Percentiles rank a stretch among this genome's conserved stretches.
These are phyloP conservation scores for Ophiostoma montium DNA, from an alignment of 2,329 filamentous ascomycete genomes.

Conservation along the genomic window DNA sequence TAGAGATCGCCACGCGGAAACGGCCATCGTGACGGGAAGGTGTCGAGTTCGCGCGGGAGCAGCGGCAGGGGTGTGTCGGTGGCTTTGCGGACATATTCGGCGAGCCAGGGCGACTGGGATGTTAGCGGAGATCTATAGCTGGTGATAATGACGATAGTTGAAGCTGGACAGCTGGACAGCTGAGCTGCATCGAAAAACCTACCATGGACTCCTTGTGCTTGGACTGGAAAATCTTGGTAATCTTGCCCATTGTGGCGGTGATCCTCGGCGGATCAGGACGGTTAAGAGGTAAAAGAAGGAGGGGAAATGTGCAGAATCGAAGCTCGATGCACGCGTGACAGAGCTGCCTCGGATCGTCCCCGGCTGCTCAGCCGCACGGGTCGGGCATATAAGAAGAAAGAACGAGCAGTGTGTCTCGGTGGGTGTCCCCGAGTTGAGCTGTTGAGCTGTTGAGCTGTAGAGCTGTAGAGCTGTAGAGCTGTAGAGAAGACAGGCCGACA, in stretches of 20 bases:
- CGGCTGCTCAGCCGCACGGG: conserved; percentile 3
- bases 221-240: conserved; percentile 50
- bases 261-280: not conserved
- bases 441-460: no score
- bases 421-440: no score
- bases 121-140: not conserved
- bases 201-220: conserved; percentile 57
- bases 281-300: not conserved
- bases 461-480: no score
- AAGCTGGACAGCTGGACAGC: no score
- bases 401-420: no score
- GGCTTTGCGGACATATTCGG: conserved; percentile 61
- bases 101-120: conserved; percentile 68
- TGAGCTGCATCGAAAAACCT: no score
- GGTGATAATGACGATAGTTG: no score
- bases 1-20: conserved; percentile 93
- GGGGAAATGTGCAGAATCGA: not conserved
- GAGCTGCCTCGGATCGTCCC: conserved; percentile 2
- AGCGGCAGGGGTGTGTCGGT: conserved; percentile 57
- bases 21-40: conserved; percentile 82
- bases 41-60: conserved; percentile 60
- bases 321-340: not conserved
- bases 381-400: conserved; percentile 7
- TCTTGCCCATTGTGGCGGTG: conserved; percentile 48
- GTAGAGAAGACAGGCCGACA: no score